Evolutionary conservation across 2,329 filamentous ascomycete genomes (phyloP).

Genomic region (Hymenoscyphus scutula): DNA sequence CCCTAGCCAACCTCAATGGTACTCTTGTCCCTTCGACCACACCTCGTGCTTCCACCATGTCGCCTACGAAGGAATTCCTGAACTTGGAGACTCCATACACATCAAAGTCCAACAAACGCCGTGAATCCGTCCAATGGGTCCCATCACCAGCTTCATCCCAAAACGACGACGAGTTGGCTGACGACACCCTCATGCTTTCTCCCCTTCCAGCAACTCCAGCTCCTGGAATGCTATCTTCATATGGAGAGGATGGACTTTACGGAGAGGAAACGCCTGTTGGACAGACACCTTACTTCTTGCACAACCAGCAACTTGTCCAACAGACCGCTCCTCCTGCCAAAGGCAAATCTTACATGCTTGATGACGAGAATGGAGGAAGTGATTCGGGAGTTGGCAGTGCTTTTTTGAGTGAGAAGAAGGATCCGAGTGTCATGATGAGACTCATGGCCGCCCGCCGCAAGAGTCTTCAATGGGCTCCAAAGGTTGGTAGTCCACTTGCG

Average conservation of each 20-base stretch:
- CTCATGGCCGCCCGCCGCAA: conserved; percentile 72
- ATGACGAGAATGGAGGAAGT: conserved; percentile 5
- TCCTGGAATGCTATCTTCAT: conserved; percentile 32
- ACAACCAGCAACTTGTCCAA: conserved; percentile 33
- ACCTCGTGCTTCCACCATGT: conserved; percentile 28
- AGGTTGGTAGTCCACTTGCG: conserved; percentile 69
- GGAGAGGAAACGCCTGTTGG: conserved; percentile 32
- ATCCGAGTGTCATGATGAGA: conserved; percentile 43
- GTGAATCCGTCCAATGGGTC: conserved; percentile 37
- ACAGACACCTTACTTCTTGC: conserved; percentile 36
- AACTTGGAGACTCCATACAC: conserved; percentile 33
- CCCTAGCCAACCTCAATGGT: conserved; percentile 67
- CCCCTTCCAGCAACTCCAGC: conserved; percentile 35
- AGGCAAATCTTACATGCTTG: conserved; percentile 23
- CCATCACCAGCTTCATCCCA: conserved; percentile 21
- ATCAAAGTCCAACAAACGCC: conserved; percentile 30
- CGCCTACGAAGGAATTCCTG: conserved; percentile 35
- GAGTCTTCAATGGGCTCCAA: conserved; percentile 75
- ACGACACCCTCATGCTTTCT: conserved; percentile 30
- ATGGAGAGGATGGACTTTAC: conserved; percentile 33
- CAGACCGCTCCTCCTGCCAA: conserved; percentile 34
- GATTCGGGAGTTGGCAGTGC: conserved; percentile 35
- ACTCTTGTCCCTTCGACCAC: conserved; percentile 48
- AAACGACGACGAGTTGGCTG: conserved; percentile 22
- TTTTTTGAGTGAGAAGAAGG: conserved; percentile 50